These are phyloP conservation scores for Penicillium goetzii DNA, from an alignment of 495 filamentous ascomycete genomes.

Conservation along the genomic window DNA sequence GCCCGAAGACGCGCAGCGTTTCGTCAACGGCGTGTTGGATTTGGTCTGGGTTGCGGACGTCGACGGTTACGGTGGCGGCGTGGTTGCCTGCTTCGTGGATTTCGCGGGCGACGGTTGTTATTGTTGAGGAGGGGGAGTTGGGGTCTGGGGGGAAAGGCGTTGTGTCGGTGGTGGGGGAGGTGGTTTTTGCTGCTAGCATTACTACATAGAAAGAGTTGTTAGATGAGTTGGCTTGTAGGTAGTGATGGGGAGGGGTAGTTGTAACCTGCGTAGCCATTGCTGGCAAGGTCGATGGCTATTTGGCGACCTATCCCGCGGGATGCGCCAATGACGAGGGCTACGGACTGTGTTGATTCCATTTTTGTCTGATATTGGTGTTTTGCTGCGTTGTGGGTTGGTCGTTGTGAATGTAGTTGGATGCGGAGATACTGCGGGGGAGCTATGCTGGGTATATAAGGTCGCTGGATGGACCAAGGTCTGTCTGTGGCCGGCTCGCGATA, in stretches of 20 bases:
- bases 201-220: constrained; percentile 51
- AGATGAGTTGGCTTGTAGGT: constrained; percentile 10
- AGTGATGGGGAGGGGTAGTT: background rate
- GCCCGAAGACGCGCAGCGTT: constrained; percentile 63
- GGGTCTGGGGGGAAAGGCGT: constrained; percentile 77
- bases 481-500: background rate
- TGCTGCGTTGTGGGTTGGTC: background rate
- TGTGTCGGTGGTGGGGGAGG: constrained; percentile 60
- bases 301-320: constrained; percentile 81
- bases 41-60: constrained; percentile 67
- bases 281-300: constrained; percentile 74
- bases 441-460: background rate
- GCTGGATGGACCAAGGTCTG: constrained; percentile 1
- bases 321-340: constrained; percentile 73
- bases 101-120: constrained; percentile 81
- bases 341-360: constrained; percentile 41
- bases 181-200: constrained; percentile 79
- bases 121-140: constrained; percentile 78
- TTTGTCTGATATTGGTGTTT: background rate
- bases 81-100: constrained; percentile 68
- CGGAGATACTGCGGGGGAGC: constrained; percentile 1
- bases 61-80: constrained; percentile 69
- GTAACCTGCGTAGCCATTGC: constrained; percentile 68
- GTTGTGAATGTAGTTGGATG: background rate
- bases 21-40: constrained; percentile 63